These are phyloP conservation scores for Flaveria ramosissima DNA, from an alignment of 129 eudicot species.

Conservation along the genomic window DNA sequence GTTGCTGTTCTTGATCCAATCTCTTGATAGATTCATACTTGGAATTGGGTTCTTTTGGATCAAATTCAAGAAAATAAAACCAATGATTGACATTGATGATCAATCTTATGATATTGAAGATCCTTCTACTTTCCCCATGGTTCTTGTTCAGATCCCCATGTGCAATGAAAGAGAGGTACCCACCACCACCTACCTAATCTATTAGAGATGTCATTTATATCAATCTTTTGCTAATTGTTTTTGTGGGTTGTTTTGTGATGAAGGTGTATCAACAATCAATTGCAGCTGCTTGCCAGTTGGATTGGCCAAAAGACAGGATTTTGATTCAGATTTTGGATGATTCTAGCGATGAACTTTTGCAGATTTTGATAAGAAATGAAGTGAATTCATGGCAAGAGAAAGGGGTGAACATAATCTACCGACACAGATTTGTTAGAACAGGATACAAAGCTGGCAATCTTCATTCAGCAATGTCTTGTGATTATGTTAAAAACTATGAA, in stretches of 20 bases:
- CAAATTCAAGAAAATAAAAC: constrained; percentile 66
- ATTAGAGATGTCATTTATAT: not conserved
- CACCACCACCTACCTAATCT: constrained; percentile 12
- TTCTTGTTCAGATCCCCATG: constrained; percentile 98
- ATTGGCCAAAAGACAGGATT: constrained; percentile 86
- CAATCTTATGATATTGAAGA: constrained; percentile 61
- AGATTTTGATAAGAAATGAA: constrained; percentile 65
- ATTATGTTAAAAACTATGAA: constrained; percentile 84
- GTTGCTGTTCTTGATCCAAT: constrained; percentile 81
- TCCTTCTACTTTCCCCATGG: constrained; percentile 69
- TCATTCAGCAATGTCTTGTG: constrained; percentile 91
- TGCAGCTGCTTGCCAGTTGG: constrained; percentile 74
- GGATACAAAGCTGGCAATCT: constrained; percentile 94
- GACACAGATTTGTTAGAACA: constrained; percentile 77
- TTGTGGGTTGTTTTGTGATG: constrained; percentile 27
- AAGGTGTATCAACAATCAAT: constrained; percentile 84
- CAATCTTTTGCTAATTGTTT: constrained; percentile 6
- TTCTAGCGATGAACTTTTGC: constrained; percentile 74
- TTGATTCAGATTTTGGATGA: constrained; percentile 79
- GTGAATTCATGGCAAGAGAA: constrained; percentile 64
- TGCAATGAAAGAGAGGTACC: constrained; percentile 90
- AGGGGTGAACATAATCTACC: constrained; percentile 75
- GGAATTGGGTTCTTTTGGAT: constrained; percentile 91
- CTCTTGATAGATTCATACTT: constrained; percentile 68
- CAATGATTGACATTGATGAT: constrained; percentile 42